Conservation (phyloP, 768 basidiomycete species). For the Austroboletus eburneus region DNA sequence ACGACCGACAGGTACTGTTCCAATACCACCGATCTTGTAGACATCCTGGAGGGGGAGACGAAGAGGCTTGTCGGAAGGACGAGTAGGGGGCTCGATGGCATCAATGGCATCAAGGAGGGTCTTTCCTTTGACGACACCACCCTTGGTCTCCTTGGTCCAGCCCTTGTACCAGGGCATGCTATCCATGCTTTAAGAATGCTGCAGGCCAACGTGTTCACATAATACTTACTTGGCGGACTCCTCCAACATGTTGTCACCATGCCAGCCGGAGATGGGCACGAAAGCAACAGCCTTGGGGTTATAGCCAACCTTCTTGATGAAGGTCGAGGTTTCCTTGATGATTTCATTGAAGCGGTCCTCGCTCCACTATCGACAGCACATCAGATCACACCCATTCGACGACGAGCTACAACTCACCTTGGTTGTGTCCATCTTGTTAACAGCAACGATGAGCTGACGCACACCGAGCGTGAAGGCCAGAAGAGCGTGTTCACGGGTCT, state of each 20-base stretch:
- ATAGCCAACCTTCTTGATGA: conserved; percentile 99
- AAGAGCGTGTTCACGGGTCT: conserved; percentile 99
- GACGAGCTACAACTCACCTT: conserved; percentile 50
- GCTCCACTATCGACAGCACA: conserved; percentile 67
- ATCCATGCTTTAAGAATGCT: conserved; percentile 17
- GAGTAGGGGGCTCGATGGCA: conserved; percentile 94
- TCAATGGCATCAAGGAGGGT: conserved; percentile 99
- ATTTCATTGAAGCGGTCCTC: conserved; percentile 99
- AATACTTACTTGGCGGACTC: conserved; percentile 82
- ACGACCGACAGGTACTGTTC: conserved; percentile 99
- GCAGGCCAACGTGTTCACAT: neutral
- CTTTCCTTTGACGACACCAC: conserved; percentile 92
- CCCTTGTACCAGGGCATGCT: conserved; percentile 99
- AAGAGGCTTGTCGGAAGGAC: conserved; percentile 99
- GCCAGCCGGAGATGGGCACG: conserved; percentile 99
- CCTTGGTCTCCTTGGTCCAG: conserved; percentile 96
- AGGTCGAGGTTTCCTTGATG: conserved; percentile 93
- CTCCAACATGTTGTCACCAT: conserved; percentile 99
- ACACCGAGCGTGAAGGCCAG: conserved; percentile 99
- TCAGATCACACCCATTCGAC: conserved; percentile 1
- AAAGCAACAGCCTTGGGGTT: conserved; percentile 98
- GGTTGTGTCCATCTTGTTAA: conserved; percentile 99
- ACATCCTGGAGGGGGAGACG: conserved; percentile 99
- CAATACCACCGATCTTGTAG: conserved; percentile 99
- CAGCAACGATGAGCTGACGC: conserved; percentile 98